Percentiles rank a stretch among this genome's conserved stretches.
Evolutionary conservation across 1,284 basidiomycete species (phyloP).

Genomic region (Mycena citricolor): DNA sequence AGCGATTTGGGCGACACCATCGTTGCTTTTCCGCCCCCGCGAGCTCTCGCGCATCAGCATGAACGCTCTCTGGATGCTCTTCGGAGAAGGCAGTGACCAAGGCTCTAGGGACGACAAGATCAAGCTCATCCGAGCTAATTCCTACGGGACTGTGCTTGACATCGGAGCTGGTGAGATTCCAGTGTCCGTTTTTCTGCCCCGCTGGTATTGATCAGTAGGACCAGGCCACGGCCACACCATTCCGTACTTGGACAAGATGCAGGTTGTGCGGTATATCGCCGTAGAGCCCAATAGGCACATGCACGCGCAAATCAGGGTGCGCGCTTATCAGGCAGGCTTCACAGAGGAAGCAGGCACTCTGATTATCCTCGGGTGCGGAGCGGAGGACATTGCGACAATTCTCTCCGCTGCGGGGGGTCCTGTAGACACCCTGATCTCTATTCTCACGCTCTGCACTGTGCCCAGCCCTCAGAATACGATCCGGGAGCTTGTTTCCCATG

Average conservation of each 20-base stretch:
- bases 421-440: slow-evolving; percentile 58
- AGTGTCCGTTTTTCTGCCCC: too few species aligned
- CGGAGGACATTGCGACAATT: slow-evolving; percentile 53
- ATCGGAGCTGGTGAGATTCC: slow-evolving; percentile 59
- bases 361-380: slow-evolving; percentile 52
- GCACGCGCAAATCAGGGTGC: slow-evolving; percentile 52
- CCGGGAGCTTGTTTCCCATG: slow-evolving; percentile 40
- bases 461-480: slow-evolving; percentile 49
- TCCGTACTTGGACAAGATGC: slow-evolving; percentile 52
- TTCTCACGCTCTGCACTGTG: slow-evolving; percentile 61
- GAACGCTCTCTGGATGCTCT: slow-evolving; percentile 54
- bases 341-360: slow-evolving; percentile 46
- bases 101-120: slow-evolving; percentile 42
- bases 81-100: slow-evolving; percentile 50
- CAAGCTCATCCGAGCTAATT: slow-evolving; percentile 51
- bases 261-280: slow-evolving; percentile 63
- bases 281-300: slow-evolving; percentile 66
- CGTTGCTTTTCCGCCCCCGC: slow-evolving; percentile 45
- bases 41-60: slow-evolving; percentile 57
- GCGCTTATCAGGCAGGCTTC: slow-evolving; percentile 52
- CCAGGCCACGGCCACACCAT: slow-evolving; percentile 61
- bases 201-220: too few species aligned
- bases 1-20: slow-evolving; percentile 41
- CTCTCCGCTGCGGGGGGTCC: slow-evolving; percentile 37
- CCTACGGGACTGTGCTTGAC: slow-evolving; percentile 64